Percentiles rank a stretch among this genome's conserved stretches.
Evolutionary conservation across 2,329 filamentous ascomycete genomes (phyloP).

Genomic region (Xylaria sp.): DNA sequence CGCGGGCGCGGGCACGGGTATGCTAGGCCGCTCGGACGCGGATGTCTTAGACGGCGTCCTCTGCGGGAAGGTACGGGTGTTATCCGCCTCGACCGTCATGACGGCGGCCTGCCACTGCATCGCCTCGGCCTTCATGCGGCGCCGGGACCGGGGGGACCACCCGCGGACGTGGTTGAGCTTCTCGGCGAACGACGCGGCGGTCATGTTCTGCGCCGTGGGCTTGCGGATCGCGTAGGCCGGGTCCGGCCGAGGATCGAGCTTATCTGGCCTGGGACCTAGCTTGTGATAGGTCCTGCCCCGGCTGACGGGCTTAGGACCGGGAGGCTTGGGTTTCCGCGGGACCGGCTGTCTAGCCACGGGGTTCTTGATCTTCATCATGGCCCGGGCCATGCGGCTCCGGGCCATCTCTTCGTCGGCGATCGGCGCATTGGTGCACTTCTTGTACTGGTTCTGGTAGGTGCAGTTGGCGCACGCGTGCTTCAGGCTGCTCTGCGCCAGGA

Average conservation of each 20-base stretch:
- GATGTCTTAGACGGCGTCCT: neutral
- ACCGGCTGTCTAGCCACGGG: conserved; percentile 3
- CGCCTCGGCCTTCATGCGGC: conserved; percentile 30
- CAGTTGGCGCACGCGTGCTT: conserved; percentile 37
- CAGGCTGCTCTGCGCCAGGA: conserved; percentile 28
- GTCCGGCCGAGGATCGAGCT: too few species aligned
- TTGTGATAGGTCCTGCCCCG: too few species aligned
- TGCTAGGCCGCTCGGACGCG: neutral
- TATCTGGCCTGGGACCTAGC: too few species aligned
- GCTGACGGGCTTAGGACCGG: too few species aligned
- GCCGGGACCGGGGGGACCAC: conserved; percentile 30
- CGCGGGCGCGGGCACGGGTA: conserved; percentile 1
- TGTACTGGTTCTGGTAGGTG: conserved; percentile 36
- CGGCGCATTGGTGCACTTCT: conserved; percentile 34
- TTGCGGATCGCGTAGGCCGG: conserved; percentile 13
- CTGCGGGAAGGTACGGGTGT: neutral
- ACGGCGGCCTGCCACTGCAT: conserved; percentile 37
- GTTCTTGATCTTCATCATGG: conserved; percentile 11
- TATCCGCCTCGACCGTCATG: conserved; percentile 34
- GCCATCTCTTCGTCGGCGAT: conserved; percentile 28
- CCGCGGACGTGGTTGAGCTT: conserved; percentile 29
- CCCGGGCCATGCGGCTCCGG: conserved; percentile 20
- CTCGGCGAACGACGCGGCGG: conserved; percentile 26
- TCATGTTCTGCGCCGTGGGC: conserved; percentile 8
- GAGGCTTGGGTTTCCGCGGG: conserved; percentile 19